Evolutionary conservation across 73 alveolate species (phyloP).

Genomic region (Paramecium tetraurelia): DNA sequence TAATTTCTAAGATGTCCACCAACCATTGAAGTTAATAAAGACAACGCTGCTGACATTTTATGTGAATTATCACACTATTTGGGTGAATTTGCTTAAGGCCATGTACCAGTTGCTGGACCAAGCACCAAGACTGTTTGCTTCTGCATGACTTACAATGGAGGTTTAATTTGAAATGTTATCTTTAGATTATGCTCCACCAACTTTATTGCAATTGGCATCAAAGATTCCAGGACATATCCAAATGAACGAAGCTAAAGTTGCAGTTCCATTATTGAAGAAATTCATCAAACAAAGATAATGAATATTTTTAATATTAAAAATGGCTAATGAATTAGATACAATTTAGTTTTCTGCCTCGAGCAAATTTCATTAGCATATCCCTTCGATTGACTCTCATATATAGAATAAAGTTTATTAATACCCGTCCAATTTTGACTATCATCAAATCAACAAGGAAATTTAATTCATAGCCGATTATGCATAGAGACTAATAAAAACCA

Average conservation of each 20-base stretch:
- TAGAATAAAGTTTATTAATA: neutral
- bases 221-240: conserved; percentile 31
- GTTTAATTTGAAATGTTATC: neutral
- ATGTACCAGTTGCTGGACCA: conserved; percentile 28
- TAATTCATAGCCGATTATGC: neutral
- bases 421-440: neutral
- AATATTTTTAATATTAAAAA: neutral
- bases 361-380: neutral
- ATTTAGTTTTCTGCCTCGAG: neutral
- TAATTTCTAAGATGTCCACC: neutral
- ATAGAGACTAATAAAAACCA: neutral
- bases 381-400: neutral
- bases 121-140: neutral
- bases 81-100: conserved; percentile 50
- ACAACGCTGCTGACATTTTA: conserved; percentile 40
- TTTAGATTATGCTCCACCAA: conserved; percentile 38
- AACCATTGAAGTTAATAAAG: neutral
- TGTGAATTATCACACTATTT: conserved; percentile 37
- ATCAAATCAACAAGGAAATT: neutral
- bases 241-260: neutral
- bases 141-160: conserved; percentile 46
- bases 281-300: conserved; percentile 34
- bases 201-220: conserved; percentile 19
- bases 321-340: conserved; percentile 1
- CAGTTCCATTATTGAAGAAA: conserved; percentile 19